These are phyloP conservation scores for Xylaria sp. DNA, from an alignment of 2,329 filamentous ascomycete genomes.

Conservation along the genomic window DNA sequence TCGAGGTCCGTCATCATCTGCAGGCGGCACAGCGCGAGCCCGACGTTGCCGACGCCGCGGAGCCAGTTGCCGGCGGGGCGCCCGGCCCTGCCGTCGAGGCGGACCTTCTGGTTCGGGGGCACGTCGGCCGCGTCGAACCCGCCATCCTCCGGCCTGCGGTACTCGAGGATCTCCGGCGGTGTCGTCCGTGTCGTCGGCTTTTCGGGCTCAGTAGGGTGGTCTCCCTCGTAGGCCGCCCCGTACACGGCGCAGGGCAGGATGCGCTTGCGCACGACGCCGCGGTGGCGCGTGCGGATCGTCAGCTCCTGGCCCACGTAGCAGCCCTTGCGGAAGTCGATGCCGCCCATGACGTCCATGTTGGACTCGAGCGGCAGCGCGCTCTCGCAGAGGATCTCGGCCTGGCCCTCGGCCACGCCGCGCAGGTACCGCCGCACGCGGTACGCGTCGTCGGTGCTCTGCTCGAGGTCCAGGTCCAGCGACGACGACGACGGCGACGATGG, in stretches of 20 bases:
- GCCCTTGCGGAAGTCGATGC: constrained; percentile 91
- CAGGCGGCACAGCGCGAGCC: constrained; percentile 81
- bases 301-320: constrained; percentile 98
- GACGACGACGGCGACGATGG: too few relatives aligned
- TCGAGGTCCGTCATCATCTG: constrained; percentile 86
- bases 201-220: too few relatives aligned
- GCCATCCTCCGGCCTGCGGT: background rate
- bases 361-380: constrained; percentile 81
- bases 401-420: constrained; percentile 82
- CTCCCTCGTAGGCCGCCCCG: too few relatives aligned
- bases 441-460: constrained; percentile 53
- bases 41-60: constrained; percentile 78
- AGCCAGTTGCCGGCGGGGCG: constrained; percentile 83
- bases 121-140: constrained; percentile 35
- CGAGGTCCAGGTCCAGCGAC: constrained; percentile 45
- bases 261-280: constrained; percentile 88
- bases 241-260: constrained; percentile 82
- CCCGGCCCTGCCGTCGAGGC: constrained; percentile 56
- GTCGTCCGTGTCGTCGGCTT: too few relatives aligned
- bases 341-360: constrained; percentile 85
- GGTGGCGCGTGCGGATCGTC: constrained; percentile 93
- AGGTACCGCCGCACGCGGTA: constrained; percentile 81
- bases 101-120: constrained; percentile 54
- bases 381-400: constrained; percentile 72
- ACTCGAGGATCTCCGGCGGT: constrained; percentile 28